A percentile compares a stretch with the other conserved stretches of the same genome.
Evolutionary conservation across 345 rosid species (phyloP).

Genomic region (Odontarrhena argentea): DNA sequence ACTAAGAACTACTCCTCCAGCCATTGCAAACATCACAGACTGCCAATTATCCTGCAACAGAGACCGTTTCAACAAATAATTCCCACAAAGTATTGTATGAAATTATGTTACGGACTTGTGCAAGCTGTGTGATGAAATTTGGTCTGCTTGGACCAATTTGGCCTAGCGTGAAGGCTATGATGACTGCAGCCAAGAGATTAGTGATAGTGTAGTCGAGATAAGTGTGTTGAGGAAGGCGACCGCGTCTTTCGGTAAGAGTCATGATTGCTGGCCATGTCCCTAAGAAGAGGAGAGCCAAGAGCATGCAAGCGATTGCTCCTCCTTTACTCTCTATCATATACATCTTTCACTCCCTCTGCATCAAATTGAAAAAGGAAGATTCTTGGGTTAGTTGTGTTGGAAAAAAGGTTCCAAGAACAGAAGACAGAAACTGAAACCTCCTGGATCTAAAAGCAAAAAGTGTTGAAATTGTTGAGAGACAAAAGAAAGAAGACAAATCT

Average conservation of each 20-base stretch:
- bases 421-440: no score
- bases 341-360: slow-evolving; percentile 43
- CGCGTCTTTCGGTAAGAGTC: slow-evolving; percentile 78
- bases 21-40: slow-evolving; percentile 83
- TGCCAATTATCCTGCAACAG: slow-evolving; percentile 75
- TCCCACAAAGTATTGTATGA: neutral
- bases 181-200: slow-evolving; percentile 70
- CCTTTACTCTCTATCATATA: slow-evolving; percentile 83
- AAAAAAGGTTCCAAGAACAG: no score
- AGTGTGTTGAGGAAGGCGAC: slow-evolving; percentile 90
- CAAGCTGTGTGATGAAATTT: slow-evolving; percentile 68
- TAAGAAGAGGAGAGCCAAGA: slow-evolving; percentile 68
- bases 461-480: no score
- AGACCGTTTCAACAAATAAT: neutral
- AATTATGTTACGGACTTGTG: slow-evolving; percentile 48
- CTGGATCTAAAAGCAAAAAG: no score
- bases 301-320: slow-evolving; percentile 84
- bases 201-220: slow-evolving; percentile 87
- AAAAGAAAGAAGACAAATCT: no score
- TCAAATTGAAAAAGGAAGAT: neutral
- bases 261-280: slow-evolving; percentile 95
- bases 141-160: slow-evolving; percentile 61
- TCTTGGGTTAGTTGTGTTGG: no score
- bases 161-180: slow-evolving; percentile 87
- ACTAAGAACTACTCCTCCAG: slow-evolving; percentile 80